Percentiles rank a stretch among this genome's conserved stretches.
Conservation (phyloP, 805 yeast genomes). For the Candida wancherniae region DNA sequence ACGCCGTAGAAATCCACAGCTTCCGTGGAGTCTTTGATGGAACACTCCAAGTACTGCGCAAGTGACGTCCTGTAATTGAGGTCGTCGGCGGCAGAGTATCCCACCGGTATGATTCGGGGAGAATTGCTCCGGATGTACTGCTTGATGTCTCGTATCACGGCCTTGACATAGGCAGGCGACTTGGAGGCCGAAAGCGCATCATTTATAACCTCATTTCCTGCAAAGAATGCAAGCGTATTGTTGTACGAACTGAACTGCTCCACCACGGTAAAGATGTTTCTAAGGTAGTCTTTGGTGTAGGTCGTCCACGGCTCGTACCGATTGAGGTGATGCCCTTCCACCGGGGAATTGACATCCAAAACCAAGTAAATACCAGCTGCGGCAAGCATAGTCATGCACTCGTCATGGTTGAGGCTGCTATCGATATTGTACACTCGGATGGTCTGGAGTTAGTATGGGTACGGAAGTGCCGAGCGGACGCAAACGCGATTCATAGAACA, state of each 20-base stretch:
- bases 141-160: slow-evolving; percentile 77
- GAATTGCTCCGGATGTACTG: slow-evolving; percentile 55
- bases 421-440: slow-evolving; percentile 84
- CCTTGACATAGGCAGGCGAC: slow-evolving; percentile 76
- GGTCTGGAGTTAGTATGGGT: slow-evolving; percentile 38
- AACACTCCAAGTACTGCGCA: slow-evolving; percentile 77
- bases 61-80: slow-evolving; percentile 68
- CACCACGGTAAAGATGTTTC: slow-evolving; percentile 72
- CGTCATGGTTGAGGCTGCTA: slow-evolving; percentile 76
- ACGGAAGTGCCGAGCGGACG: slow-evolving; percentile 1
- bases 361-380: slow-evolving; percentile 89
- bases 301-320: slow-evolving; percentile 93
- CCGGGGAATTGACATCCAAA: slow-evolving; percentile 87
- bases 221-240: slow-evolving; percentile 86
- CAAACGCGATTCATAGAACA: slow-evolving; percentile 8
- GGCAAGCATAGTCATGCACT: slow-evolving; percentile 88
- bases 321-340: slow-evolving; percentile 71
- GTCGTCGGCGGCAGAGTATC: slow-evolving; percentile 97
- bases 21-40: slow-evolving; percentile 45
- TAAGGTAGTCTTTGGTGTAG: slow-evolving; percentile 64
- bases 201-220: slow-evolving; percentile 88
- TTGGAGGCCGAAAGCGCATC: slow-evolving; percentile 63
- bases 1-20: slow-evolving; percentile 79
- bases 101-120: slow-evolving; percentile 75
- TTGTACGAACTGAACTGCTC: slow-evolving; percentile 80